phyloP scores from a whole-genome alignment of 2,329 filamentous ascomycete genomes.

The Colletotrichum sp. region DNA sequence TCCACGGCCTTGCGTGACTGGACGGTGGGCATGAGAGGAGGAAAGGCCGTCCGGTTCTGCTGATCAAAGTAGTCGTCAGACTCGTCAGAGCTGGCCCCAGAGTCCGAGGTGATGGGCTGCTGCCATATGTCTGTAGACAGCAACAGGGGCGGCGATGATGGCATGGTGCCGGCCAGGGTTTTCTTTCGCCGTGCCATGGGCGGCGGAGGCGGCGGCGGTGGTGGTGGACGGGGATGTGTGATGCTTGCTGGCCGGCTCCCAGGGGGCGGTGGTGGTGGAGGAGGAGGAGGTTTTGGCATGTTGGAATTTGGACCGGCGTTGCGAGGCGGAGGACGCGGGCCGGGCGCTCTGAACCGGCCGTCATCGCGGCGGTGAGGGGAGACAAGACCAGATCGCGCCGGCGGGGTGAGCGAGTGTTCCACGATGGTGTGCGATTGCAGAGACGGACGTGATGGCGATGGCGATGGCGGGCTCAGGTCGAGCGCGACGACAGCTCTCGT shows the following conservation, averaged over 20 bases:
- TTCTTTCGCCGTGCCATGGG: not conserved
- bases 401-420: not conserved
- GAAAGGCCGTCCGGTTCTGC: slow-evolving; percentile 7
- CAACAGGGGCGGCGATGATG: not conserved
- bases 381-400: not conserved
- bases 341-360: not conserved
- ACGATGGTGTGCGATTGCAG: not conserved
- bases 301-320: not conserved
- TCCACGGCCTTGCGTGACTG: not conserved
- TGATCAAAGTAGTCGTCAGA: not conserved
- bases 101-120: not conserved
- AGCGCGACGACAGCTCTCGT: not conserved
- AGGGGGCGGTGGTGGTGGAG: not conserved
- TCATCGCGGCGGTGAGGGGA: not conserved
- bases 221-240: not conserved
- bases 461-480: not conserved
- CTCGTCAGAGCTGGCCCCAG: not conserved
- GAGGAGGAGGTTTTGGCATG: not conserved
- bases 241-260: not conserved
- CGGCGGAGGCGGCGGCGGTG: not conserved
- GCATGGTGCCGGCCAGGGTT: not conserved
- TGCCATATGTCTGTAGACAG: not conserved
- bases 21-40: slow-evolving; percentile 19
- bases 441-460: not conserved
- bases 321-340: not conserved